Base-by-base conservation (phyloP, 2,329 filamentous ascomycete genomes). In the Ophiostoma tasmaniense region DNA sequence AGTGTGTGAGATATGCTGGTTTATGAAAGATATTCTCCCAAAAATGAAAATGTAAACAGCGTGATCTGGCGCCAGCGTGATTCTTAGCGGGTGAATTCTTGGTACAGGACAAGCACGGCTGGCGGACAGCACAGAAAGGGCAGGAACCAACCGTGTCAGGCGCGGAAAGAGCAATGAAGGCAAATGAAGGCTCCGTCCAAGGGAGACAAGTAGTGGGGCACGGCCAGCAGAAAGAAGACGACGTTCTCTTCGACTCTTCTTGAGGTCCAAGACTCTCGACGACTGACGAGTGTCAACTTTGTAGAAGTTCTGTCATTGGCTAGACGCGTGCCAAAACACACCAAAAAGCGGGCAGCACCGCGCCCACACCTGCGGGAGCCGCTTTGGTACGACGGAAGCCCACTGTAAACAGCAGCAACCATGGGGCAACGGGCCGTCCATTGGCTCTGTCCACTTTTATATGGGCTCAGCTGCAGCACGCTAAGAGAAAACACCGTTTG, bases 401-500 rank as follows among this genome's bases (percentile, higher is more conserved):
- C 74, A 75, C 73, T 68, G 71, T 84, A 81, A 85, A 85, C 82
- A 85, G 73, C 77, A 75, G 80, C 82, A 85, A 86, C 84, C 75
- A 77, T 83, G 73, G 77, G 74, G 84, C 85, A 89, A 89, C 86
- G 75, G 74, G 17, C 3, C 52, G 73, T 30, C 77, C 68, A 84
- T 85, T 85, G 82, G 83, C 70, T 22, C n/a, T 2, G 6, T 11
- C 59, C 33, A 28, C 22, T 66, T 35, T 33, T 52, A 33, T 37
- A 37, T 35, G 52, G 50, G 37, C 37, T 39, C 28, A 35, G 14
- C 20, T 22, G 61, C 61, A 35, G 61, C 61, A 64, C 61, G 61
- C 61, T 64, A 64, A 35, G 22, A 39, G 35, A 42, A 22, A 39
- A 25, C 35, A n/a, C 22, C 62, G 35, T 39, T 42, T 14, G 11